A percentile compares a stretch with the other conserved stretches of the same genome.
These are phyloP conservation scores for Candida pini DNA, from an alignment of 805 yeast species.

Conservation along the genomic window DNA sequence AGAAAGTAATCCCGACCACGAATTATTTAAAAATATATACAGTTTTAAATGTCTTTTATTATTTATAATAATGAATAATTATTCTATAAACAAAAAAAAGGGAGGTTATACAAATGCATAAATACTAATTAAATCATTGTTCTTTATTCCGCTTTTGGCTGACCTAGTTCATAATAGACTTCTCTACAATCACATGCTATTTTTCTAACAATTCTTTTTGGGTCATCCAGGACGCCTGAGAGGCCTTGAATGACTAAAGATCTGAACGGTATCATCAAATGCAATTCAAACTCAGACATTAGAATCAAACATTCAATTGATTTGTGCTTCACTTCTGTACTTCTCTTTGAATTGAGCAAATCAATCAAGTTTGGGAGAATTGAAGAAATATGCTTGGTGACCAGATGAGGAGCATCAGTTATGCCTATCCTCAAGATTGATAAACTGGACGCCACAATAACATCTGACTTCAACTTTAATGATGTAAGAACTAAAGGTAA, in stretches of 20 bases:
- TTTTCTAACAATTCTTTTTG: constrained; percentile 67
- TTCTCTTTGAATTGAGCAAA: constrained; percentile 20
- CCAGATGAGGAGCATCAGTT: constrained; percentile 47
- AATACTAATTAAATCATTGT: not conserved
- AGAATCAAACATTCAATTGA: constrained; percentile 55
- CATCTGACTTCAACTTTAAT: constrained; percentile 23
- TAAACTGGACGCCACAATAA: constrained; percentile 21
- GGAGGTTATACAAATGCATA: no score
- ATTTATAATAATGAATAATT: no score
- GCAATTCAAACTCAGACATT: constrained; percentile 36
- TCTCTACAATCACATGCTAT: constrained; percentile 79
- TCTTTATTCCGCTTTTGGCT: constrained; percentile 11
- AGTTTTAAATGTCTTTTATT: no score
- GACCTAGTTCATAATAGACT: constrained; percentile 51
- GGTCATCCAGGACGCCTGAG: constrained; percentile 60
- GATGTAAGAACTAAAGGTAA: constrained; percentile 72
- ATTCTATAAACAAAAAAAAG: no score
- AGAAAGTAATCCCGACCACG: no score
- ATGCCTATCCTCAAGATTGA: constrained; percentile 31
- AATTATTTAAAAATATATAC: no score
- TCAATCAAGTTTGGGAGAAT: constrained; percentile 51
- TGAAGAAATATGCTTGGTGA: constrained; percentile 48
- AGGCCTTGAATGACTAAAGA: constrained; percentile 42
- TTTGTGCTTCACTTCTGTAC: constrained; percentile 45
- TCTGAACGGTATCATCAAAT: constrained; percentile 47